Conservation (phyloP, 768 basidiomycete genomes). For the Leucosporidium yakuticum region DNA sequence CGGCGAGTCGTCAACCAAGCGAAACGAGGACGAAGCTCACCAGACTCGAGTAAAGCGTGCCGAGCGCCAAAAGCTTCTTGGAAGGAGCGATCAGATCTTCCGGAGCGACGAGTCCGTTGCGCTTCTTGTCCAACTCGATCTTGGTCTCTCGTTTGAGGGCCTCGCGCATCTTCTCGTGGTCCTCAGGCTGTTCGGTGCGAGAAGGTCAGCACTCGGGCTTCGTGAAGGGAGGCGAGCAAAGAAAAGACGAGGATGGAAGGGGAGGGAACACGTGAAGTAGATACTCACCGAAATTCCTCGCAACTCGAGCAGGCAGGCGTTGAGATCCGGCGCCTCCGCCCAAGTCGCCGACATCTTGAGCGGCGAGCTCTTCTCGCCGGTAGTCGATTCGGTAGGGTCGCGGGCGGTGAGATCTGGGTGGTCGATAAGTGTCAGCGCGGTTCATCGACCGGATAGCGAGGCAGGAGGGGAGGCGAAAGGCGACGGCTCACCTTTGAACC, state of each 20-base stretch:
- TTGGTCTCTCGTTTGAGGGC: conserved; percentile 71
- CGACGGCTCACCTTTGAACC: conserved; percentile 60
- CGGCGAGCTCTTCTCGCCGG: conserved; percentile 39
- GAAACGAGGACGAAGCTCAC: conserved; percentile 40
- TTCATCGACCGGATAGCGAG: conserved; percentile 17
- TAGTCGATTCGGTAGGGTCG: conserved; percentile 2
- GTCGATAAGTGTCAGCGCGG: conserved; percentile 28
- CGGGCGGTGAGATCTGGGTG: conserved; percentile 52
- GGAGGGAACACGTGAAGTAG: no score
- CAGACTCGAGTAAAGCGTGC: conserved; percentile 76
- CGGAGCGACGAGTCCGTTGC: conserved; percentile 53
- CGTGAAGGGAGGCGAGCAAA: background rate
- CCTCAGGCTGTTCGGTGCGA: background rate
- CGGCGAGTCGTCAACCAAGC: conserved; percentile 10
- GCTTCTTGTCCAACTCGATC: conserved; percentile 64
- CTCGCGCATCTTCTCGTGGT: conserved; percentile 40
- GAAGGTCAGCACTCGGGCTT: background rate
- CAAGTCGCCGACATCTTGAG: conserved; percentile 58
- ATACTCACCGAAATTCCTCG: conserved; percentile 52
- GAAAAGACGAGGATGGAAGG: fast-evolving
- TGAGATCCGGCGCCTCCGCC: conserved; percentile 80
- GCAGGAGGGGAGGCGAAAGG: no score
- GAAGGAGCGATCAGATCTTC: conserved; percentile 64
- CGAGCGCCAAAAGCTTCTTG: conserved; percentile 67
- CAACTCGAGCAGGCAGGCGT: conserved; percentile 64